Evolutionary conservation across 495 filamentous ascomycete genomes (phyloP).

Genomic region (Echria macrotheca): DNA sequence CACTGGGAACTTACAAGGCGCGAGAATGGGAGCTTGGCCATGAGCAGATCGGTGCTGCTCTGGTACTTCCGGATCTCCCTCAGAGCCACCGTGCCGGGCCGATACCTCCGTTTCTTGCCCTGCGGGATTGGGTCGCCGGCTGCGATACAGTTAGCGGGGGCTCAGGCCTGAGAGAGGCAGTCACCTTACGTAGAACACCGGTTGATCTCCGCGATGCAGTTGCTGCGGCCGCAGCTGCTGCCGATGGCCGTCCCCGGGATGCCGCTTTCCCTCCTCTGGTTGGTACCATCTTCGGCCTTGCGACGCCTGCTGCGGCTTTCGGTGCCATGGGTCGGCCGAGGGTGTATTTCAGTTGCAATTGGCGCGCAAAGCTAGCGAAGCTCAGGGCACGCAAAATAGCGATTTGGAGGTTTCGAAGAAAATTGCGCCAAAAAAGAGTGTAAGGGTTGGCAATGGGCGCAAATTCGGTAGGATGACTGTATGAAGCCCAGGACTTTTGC

Average conservation of each 20-base stretch:
- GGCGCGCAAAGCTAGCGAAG: too few relatives aligned
- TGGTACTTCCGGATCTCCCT: constrained; percentile 85
- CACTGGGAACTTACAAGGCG: constrained; percentile 56
- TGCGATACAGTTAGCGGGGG: constrained; percentile 23
- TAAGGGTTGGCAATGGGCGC: not conserved
- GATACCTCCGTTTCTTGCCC: constrained; percentile 63
- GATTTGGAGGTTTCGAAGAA: not conserved
- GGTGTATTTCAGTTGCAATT: too few relatives aligned
- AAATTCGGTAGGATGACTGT: not conserved
- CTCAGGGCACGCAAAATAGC: too few relatives aligned
- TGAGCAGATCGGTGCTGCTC: constrained; percentile 70
- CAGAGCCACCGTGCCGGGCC: constrained; percentile 77
- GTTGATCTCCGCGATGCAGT: constrained; percentile 15
- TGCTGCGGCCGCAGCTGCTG: not conserved
- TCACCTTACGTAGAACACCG: constrained; percentile 26
- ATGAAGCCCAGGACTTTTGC: not conserved
- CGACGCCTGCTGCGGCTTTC: too few relatives aligned
- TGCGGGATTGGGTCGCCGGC: constrained; percentile 68
- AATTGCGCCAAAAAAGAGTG: not conserved
- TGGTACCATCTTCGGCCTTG: too few relatives aligned
- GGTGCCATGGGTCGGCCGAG: constrained; percentile 1
- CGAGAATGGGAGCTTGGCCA: constrained; percentile 79
- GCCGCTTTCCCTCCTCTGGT: not conserved
- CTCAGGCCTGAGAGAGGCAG: not conserved
- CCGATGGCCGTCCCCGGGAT: not conserved